Conservation (phyloP, 169 alveolate genomes). For the Babesia sp. region DNA sequence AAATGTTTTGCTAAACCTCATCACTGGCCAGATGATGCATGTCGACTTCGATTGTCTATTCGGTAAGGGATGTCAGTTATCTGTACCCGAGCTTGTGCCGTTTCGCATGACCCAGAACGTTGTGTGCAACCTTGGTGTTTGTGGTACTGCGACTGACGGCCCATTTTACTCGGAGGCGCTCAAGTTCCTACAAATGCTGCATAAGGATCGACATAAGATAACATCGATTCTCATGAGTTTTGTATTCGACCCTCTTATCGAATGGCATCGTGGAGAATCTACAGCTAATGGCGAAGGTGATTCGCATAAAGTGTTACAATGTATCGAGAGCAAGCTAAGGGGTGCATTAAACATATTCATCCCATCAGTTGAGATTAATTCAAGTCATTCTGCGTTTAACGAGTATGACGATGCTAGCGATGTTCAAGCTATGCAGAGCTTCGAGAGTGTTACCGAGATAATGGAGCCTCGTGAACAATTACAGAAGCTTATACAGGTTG, state of each 20-base stretch:
- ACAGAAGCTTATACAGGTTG: slow-evolving; percentile 84
- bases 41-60: slow-evolving; percentile 98
- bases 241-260: slow-evolving; percentile 93
- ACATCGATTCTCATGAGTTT: slow-evolving; percentile 75
- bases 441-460: slow-evolving; percentile 35
- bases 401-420: slow-evolving; percentile 77
- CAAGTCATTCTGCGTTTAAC: slow-evolving; percentile 71
- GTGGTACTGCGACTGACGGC: slow-evolving; percentile 53
- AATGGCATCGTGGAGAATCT: slow-evolving; percentile 76
- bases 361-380: slow-evolving; percentile 79
- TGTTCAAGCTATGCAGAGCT: slow-evolving; percentile 59
- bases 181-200: slow-evolving; percentile 52
- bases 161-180: slow-evolving; percentile 65
- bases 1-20: slow-evolving; percentile 90
- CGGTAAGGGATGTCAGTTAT: slow-evolving; percentile 93
- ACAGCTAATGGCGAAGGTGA: slow-evolving; percentile 8
- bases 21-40: slow-evolving; percentile 91
- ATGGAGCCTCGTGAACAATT: slow-evolving; percentile 55
- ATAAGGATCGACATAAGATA: slow-evolving; percentile 43
- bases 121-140: slow-evolving; percentile 90
- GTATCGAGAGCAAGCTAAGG: slow-evolving; percentile 29
- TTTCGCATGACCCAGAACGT: slow-evolving; percentile 95
- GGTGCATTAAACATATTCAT: slow-evolving; percentile 49
- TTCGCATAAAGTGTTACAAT: slow-evolving; percentile 38
- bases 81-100: slow-evolving; percentile 96